Evolutionary conservation across 257 asterid genomes (phyloP), one percentile per base, ranked within the genome.

Genomic region (Solanum peruvianum): DNA sequence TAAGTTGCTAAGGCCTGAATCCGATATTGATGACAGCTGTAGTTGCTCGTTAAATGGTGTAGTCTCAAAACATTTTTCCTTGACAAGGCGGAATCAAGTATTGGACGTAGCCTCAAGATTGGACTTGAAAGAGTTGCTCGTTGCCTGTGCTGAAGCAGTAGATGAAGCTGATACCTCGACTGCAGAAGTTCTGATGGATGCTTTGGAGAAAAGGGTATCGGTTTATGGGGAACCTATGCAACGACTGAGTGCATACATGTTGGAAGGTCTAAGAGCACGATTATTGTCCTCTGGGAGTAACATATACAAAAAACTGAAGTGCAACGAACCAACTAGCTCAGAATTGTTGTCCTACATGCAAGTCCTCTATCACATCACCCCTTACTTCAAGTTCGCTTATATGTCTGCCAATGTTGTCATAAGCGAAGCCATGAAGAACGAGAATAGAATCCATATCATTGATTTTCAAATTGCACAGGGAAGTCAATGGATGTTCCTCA

Each of bases 391-490:
- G 87, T 97, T 97, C 27, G 99, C 99, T 3, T 97, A 97, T 64
- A 91, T 90, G 87, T 91, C 99, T 11, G 89, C 99, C 72, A 97
- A 95, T 84, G 98, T 92, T 6, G 86, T 91, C n/a, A 95, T 97
- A 11, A 86, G 87, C 16, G 98, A 96, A 89, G 98, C 96, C 66
- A 93, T 96, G 98, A 92, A 90, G 76, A 90, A 93, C 0, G 99
- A 97, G 56, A 89, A 73, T 66, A 89, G 89, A 87, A 92, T 97
- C 92, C 99, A 97, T 71, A 71, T 97, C 77, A 94, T 97, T 21
- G 99, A 97, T 88, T 97, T 97, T 58, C 97, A 93, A 89, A 94
- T 97, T 81, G 99, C 98, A 23, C 99, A 96, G 89, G 99, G 99
- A 52, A 97, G 97, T 86, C 99, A 97, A 88, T 97, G 99, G 99